Percentiles rank a stretch among this genome's conserved stretches.
These are phyloP conservation scores for Areca catechu DNA, from an alignment of 176 grass and related monocot genomes.

Conservation along the genomic window DNA sequence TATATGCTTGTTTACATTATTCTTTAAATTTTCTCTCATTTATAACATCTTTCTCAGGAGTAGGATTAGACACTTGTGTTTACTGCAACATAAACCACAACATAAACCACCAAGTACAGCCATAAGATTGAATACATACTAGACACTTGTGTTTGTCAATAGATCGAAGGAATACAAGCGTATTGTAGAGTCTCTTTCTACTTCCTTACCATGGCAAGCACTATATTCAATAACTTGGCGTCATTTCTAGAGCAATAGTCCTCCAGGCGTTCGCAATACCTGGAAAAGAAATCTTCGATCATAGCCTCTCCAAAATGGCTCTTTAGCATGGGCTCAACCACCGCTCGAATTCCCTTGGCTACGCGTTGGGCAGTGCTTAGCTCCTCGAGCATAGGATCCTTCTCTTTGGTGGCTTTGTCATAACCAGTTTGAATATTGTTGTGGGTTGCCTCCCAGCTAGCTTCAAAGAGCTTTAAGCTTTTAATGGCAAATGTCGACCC, in stretches of 20 bases:
- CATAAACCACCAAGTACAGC: no score
- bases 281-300: constrained; percentile 35
- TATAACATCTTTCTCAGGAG: no score
- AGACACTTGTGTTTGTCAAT: no score
- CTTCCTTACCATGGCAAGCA: constrained; percentile 32
- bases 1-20: no score
- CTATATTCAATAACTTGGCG: constrained; percentile 37
- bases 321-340: constrained; percentile 40
- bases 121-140: no score
- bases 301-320: constrained; percentile 35
- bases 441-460: constrained; percentile 17
- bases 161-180: no score
- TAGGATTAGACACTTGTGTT: no score
- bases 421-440: not conserved
- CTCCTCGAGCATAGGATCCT: no score
- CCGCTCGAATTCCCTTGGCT: constrained; percentile 13
- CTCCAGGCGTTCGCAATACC: constrained; percentile 27
- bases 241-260: constrained; percentile 20
- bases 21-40: no score
- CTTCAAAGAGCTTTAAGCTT: constrained; percentile 32
- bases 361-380: constrained; percentile 15
- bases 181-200: not conserved
- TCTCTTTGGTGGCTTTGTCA: no score
- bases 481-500: constrained; percentile 40
- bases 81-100: no score